Evolutionary conservation across 2,329 filamentous ascomycete species (phyloP), one percentile per base, ranked within the genome.

Genomic region (Scopulariopsis brevicaulis): DNA sequence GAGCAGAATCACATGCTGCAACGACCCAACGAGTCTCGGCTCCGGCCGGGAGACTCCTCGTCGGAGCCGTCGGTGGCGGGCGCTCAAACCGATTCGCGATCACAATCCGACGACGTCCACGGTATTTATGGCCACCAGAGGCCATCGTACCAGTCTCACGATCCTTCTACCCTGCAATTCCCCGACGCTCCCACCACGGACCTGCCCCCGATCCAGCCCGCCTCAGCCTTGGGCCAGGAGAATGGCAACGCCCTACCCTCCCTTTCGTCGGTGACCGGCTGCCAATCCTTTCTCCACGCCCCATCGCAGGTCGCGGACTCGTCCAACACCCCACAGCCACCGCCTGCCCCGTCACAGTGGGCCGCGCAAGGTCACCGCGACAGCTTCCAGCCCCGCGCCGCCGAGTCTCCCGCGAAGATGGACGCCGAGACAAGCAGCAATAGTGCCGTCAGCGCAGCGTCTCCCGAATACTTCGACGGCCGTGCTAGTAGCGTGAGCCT

Each of bases 401-500:
- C 57, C 35, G 75, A 78, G 43, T 75, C 77, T 34, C 75, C 78
- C 4, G 69, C 72, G 61, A 69, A 70, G 60, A 78, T 78, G 75
- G 78, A 81, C 54, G 61, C 75, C 48, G 79, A 82, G 58, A 64
- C 69, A 18, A 70, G 65, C 58, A 74, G 68, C 61, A 74, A 68
- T 57, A 73, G 73, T 60, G 70, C 70, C 57, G 61, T 67, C 43
- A 75, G 72, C 63, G 69, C 73, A 35, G 68, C 73, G 8, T 79
- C 78, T 3, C 75, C 79, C 14, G 77, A 78, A 56, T 68, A 68
- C n/a, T 69, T 73, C 15, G 75, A 76, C 61, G 73, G 71, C 3
- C 70, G 77, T 54, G 70, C 76, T 5, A 73, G 73, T 58, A 82
- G 77, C 60, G 77, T 84, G 54, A 83, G 74, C 60, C 69, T 87